Evolutionary conservation across 306 rosid species (phyloP), one percentile per base, ranked within the genome.

Genomic region (Cicer cuneatum): DNA sequence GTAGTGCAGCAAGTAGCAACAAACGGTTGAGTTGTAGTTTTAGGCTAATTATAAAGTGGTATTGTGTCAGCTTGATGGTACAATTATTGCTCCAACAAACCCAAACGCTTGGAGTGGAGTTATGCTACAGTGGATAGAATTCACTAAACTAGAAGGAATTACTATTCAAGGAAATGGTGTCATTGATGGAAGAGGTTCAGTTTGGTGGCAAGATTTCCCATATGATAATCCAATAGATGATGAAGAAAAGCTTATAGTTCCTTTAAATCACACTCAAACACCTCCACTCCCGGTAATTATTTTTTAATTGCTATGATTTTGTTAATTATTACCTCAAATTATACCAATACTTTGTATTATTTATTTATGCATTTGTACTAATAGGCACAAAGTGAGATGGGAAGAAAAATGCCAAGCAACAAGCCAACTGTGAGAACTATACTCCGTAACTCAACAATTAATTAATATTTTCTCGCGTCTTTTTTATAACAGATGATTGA

Each of bases 181-280:
- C 43, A 86, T 95, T 53, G 99, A 95, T 54, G 99, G 99, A 83
- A 85, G 90, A 77, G 99, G 99, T 51, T 92, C 99, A 4, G 67
- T 81, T 42, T 95, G 99, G 99, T 95, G 99, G 99, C 86, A 94
- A 69, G 91, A 79, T 67, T 41, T 72, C 6, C 89, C 90, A 7
- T 88, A 38, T 74, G 97, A 86, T 39, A 78, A 89, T 63, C 96
- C 98, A 3, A 60, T 84, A 8, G 99, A 95, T 48, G 89, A 83
- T 79, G 99, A 95, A 78, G 62, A 78, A 73, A 90, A 87, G 66
- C 97, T 90, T 81, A 75, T 95, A 10, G 70, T 90, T 69, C 97
- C 97, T 19, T 60, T 92, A 52, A 92, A 95, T 70, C 82, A 81
- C 7, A 79, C 69, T 64, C 96, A 7, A 41, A 78, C 54, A 59